Evolutionary conservation across 139 green algal species (phyloP).

Genomic region (Chlorella sp.): DNA sequence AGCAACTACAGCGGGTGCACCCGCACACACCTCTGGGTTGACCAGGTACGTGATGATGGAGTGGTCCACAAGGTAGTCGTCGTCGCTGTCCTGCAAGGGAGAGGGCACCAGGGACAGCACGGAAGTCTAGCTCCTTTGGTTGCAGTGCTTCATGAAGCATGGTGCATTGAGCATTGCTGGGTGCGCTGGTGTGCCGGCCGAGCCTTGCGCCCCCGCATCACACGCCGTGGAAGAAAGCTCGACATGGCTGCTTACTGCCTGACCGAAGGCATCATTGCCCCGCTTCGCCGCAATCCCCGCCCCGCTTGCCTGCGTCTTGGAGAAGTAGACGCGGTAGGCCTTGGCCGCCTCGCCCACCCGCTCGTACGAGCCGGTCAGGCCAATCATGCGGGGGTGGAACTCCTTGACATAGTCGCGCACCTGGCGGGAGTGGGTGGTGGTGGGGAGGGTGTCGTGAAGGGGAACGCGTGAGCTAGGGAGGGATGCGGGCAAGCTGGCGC

Average conservation of each 20-base stretch:
- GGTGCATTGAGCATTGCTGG: background rate
- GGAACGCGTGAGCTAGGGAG: too few species aligned
- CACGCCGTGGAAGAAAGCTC: too few species aligned
- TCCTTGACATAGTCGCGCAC: slow-evolving; percentile 89
- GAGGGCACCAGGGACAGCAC: too few species aligned
- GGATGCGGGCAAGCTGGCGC: too few species aligned
- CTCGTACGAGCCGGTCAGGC: slow-evolving; percentile 88
- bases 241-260: too few species aligned
- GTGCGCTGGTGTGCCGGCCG: slow-evolving; percentile 10
- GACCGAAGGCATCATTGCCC: too few species aligned
- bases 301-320: slow-evolving; percentile 63
- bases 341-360: slow-evolving; percentile 9
- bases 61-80: slow-evolving; percentile 98
- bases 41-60: slow-evolving; percentile 99
- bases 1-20: background rate
- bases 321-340: slow-evolving; percentile 92
- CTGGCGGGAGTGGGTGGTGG: background rate
- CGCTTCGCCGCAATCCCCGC: background rate
- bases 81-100: slow-evolving; percentile 32
- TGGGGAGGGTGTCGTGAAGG: too few species aligned
- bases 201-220: slow-evolving; percentile 25
- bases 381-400: slow-evolving; percentile 95
- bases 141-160: too few species aligned
- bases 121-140: too few species aligned
- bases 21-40: slow-evolving; percentile 59